Evolutionary conservation across 179 eudicot species (phyloP).

Genomic region (Patellifolia procumbens): DNA sequence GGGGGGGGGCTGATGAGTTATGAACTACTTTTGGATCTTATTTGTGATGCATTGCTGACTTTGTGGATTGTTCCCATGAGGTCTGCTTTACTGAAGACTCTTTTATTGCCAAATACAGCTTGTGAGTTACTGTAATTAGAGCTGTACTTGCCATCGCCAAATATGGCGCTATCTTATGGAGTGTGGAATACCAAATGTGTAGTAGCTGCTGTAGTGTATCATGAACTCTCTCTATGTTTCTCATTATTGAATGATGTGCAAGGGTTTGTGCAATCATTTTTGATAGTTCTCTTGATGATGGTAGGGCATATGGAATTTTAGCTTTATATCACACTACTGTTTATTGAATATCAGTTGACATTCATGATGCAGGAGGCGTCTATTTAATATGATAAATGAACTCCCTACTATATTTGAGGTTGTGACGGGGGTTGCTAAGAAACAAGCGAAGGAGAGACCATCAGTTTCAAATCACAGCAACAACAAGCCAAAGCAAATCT

Average conservation of each 20-base stretch:
- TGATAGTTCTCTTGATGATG: neutral
- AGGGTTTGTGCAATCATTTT: constrained; percentile 7
- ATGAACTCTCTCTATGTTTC: neutral
- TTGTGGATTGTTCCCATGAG: constrained; percentile 1
- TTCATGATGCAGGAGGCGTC: constrained; percentile 42
- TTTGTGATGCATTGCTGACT: neutral
- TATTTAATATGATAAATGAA: constrained; percentile 47
- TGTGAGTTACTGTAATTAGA: neutral
- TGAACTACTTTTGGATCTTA: neutral
- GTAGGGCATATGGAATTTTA: neutral
- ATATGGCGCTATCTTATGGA: neutral
- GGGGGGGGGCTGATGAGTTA: neutral
- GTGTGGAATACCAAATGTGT: neutral
- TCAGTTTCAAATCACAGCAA: constrained; percentile 41
- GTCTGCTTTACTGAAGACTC: neutral
- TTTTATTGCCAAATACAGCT: neutral
- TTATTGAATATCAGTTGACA: neutral
- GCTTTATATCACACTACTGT: neutral
- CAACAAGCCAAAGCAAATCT: constrained; percentile 40
- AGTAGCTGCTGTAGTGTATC: constrained; percentile 8
- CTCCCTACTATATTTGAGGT: constrained; percentile 50
- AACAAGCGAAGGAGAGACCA: constrained; percentile 47
- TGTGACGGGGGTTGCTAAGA: constrained; percentile 46
- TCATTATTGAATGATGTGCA: neutral
- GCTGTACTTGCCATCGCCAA: neutral